Conservation (phyloP, 768 basidiomycete species). For the Leccinum olivaceopallidum region DNA sequence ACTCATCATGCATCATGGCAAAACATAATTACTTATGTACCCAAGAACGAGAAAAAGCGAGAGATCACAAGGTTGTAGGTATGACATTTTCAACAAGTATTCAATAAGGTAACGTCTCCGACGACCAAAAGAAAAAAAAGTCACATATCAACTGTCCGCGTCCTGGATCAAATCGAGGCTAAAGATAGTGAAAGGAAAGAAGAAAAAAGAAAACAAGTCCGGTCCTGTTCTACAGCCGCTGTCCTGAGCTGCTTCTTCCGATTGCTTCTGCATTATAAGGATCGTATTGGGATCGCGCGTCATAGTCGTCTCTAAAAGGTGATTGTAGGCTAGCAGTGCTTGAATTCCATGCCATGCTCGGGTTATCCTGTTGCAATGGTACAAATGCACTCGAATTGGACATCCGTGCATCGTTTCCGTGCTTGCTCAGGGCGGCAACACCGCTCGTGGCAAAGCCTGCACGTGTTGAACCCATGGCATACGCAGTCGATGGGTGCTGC, state of each 20-base stretch:
- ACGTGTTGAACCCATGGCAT: conserved; percentile 39
- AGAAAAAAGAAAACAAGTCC: background rate
- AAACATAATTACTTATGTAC: background rate
- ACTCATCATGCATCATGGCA: background rate
- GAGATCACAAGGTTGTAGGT: conserved; percentile 13
- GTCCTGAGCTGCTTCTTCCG: conserved; percentile 28
- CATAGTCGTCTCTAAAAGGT: conserved; percentile 37
- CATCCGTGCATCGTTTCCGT: conserved; percentile 33
- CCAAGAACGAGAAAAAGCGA: background rate
- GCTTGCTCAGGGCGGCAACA: conserved; percentile 21
- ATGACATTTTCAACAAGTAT: background rate
- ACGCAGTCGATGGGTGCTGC: conserved; percentile 34
- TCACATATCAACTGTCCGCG: conserved; percentile 10
- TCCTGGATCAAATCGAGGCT: background rate
- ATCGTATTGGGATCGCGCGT: conserved; percentile 25
- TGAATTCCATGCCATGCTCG: conserved; percentile 57
- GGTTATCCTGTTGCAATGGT: conserved; percentile 65
- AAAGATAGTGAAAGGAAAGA: background rate
- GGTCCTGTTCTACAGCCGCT: conserved; percentile 23
- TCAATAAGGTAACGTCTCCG: conserved; percentile 9
- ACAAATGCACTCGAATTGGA: conserved; percentile 73
- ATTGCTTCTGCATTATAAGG: conserved; percentile 27
- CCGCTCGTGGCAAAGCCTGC: conserved; percentile 30
- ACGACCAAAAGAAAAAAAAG: background rate
- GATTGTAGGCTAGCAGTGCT: conserved; percentile 49